Evolutionary conservation across 208 protist genomes (phyloP).

Genomic region (Wallacemonas sp.): DNA sequence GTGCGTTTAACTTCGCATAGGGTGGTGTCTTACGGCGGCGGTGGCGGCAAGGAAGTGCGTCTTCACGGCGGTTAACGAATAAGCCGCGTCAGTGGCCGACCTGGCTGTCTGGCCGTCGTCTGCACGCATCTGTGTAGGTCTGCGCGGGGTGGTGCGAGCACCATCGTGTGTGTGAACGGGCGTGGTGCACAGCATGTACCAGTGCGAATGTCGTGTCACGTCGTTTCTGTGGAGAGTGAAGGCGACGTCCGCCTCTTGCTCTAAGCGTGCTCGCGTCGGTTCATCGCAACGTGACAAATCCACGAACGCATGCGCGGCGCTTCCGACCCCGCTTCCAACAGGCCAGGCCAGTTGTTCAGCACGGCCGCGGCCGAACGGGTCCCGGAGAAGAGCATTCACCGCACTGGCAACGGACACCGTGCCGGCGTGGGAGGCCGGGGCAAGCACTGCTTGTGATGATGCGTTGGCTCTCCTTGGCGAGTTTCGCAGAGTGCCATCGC

Average conservation of each 20-base stretch:
- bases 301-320: background rate
- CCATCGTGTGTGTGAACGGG: background rate
- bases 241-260: background rate
- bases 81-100: too few relatives aligned
- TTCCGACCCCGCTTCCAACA: background rate
- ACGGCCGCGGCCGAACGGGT: background rate
- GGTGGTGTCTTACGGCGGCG: background rate
- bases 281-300: background rate
- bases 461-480: too few relatives aligned
- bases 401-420: background rate
- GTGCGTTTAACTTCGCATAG: too few relatives aligned
- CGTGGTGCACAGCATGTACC: background rate
- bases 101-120: too few relatives aligned
- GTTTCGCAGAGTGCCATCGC: too few relatives aligned
- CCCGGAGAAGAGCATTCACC: background rate
- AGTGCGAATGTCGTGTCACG: background rate
- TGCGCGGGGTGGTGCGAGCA: too few relatives aligned
- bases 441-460: too few relatives aligned
- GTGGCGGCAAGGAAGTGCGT: slow-evolving; percentile 1
- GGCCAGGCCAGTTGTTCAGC: background rate
- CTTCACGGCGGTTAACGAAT: background rate
- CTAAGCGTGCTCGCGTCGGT: background rate
- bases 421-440: background rate
- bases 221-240: background rate
- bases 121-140: too few relatives aligned